Base-by-base conservation (phyloP, 176 grass and related monocot genomes). In the Neostapfia colusana region DNA sequence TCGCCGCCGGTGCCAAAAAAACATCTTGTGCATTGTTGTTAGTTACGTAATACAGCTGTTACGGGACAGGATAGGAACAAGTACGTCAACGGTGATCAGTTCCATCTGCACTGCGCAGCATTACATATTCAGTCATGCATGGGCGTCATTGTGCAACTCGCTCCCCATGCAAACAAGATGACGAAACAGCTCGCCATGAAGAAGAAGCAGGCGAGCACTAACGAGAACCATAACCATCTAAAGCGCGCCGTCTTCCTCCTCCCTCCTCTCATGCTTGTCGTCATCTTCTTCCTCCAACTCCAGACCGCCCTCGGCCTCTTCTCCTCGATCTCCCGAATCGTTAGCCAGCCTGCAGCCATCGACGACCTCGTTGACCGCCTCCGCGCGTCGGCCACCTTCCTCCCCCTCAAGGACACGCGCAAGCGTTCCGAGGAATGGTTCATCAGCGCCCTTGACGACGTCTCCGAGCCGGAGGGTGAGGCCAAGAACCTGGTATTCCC, bases 391-490 rank as follows among this genome's bases (percentile, higher is more conserved):
- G 49, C 72, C 50, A 87, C 84, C 24, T 96, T 96, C 84, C 72
- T 85, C 50, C 86, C 84, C 0, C 67, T 96, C 36, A 96, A 81
- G 69, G 89, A 96, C 73, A 41, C 81, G 2, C 74, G 74, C 0
- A 37, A 50, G 82, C 23, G 60, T 0, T 75, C 68, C 2, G n/a
- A 87, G 13, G 85, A 82, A 1, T 92, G 89, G 92, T 96, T 96
- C 81, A 89, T 96, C 65, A 96, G 92, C 74, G 76, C 78, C 23
- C 8, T 96, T 9, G 79, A 87, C 12, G 86, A 91, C 70, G 89
- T 81, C 12, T 59, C 70, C 45, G 81, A 92, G 36, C 71, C 59
- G 7, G 85, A 64, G 8, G 86, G 65, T 16, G 82, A 92, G n/a
- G 48, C 84, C 8, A 76, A 69, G 79, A 78, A 87, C 74, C 73